Evolutionary conservation across 192 early-diverging fungal genomes (phyloP).

Genomic region (Rhizophagus clarus): DNA sequence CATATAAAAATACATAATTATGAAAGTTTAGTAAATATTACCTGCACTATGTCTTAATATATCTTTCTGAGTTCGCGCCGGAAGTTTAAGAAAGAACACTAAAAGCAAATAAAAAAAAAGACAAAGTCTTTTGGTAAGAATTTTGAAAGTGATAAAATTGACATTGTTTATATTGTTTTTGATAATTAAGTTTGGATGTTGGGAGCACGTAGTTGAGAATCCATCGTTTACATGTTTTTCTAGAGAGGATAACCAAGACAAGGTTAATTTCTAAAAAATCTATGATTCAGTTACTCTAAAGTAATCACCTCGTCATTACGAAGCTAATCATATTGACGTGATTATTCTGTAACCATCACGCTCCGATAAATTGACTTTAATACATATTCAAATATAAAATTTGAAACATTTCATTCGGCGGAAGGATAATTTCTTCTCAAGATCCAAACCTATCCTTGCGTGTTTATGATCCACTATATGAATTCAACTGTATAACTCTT

Average conservation of each 20-base stretch:
- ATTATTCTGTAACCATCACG: not conserved
- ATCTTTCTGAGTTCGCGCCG: constrained; percentile 4
- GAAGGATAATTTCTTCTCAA: too few species aligned
- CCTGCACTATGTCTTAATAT: constrained; percentile 15
- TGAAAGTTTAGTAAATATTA: not conserved
- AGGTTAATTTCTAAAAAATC: not conserved
- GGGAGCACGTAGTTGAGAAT: not conserved
- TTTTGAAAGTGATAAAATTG: too few species aligned
- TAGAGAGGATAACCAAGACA: not conserved
- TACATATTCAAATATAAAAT: too few species aligned
- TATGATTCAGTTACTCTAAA: not conserved
- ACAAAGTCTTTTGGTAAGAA: not conserved
- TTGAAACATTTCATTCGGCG: too few species aligned
- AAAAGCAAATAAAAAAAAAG: not conserved
- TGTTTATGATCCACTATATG: not conserved
- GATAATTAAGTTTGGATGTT: not conserved
- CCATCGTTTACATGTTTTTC: not conserved
- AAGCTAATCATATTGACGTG: not conserved
- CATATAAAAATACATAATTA: not conserved
- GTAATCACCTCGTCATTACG: not conserved
- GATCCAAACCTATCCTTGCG: too few species aligned
- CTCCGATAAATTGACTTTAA: not conserved
- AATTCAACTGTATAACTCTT: not conserved
- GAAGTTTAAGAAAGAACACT: constrained; percentile 26
- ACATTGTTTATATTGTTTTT: not conserved